A percentile compares a stretch with the other conserved stretches of the same genome.
phyloP scores from a whole-genome alignment of 306 rosid genomes.

The Argentina anserina region DNA sequence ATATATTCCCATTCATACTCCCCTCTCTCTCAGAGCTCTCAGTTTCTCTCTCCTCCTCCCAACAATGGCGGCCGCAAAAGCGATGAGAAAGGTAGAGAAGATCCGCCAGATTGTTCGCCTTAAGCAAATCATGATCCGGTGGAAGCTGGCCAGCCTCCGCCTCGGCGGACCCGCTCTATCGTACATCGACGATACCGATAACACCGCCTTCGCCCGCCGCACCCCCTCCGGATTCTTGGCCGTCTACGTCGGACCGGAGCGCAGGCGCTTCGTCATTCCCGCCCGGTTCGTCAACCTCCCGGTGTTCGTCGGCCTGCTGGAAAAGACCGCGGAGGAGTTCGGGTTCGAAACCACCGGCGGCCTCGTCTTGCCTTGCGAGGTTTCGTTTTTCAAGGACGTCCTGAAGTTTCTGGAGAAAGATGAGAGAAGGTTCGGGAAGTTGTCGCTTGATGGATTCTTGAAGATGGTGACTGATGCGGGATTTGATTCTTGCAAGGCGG shows the following conservation, averaged over 20 bases:
- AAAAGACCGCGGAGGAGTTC: conserved; percentile 43
- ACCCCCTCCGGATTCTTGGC: conserved; percentile 34
- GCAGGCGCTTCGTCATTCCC: conserved; percentile 42
- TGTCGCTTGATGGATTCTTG: conserved; percentile 10
- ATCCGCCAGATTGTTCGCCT: conserved; percentile 51
- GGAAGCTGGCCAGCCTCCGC: conserved; percentile 25
- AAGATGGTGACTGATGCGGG: conserved; percentile 19
- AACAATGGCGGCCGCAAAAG: conserved; percentile 29
- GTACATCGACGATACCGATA: neutral
- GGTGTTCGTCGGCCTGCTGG: conserved; percentile 30
- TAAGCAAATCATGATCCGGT: conserved; percentile 26
- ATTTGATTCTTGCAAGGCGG: conserved; percentile 31
- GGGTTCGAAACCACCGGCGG: conserved; percentile 27
- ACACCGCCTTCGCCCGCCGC: neutral
- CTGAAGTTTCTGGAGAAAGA: neutral
- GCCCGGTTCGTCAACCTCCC: conserved; percentile 49
- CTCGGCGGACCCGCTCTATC: conserved; percentile 9
- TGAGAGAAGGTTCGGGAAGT: neutral
- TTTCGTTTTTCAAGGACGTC: conserved; percentile 4
- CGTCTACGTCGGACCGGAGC: conserved; percentile 43
- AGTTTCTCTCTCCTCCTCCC: neutral
- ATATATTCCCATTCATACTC: too few relatives aligned
- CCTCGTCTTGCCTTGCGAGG: conserved; percentile 21
- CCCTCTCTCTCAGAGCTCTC: neutral
- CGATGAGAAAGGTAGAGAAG: conserved; percentile 33